phyloP scores from a whole-genome alignment of 345 rosid species.

The Zanthoxylum bungeanum region DNA sequence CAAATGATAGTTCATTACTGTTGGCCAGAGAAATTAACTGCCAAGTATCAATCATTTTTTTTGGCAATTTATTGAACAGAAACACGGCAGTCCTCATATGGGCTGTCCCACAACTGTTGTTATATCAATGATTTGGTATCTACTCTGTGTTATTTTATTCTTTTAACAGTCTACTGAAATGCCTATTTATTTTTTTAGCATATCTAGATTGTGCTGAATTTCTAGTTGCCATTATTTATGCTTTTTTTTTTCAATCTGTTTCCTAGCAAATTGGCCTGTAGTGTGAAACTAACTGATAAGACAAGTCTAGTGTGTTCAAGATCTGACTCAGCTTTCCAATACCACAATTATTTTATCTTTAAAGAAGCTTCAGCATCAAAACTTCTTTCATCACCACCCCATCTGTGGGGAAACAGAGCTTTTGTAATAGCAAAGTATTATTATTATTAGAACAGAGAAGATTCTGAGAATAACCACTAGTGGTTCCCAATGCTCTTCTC shows the following conservation, averaged over 20 bases:
- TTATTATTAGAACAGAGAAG: constrained; percentile 26
- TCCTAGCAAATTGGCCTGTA: constrained; percentile 10
- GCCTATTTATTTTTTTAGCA: constrained; percentile 1
- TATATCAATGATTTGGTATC: background rate
- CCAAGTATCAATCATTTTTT: background rate
- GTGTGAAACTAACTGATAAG: constrained; percentile 22
- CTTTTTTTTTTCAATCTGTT: background rate
- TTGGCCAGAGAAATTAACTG: background rate
- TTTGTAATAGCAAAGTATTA: constrained; percentile 2
- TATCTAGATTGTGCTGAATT: background rate
- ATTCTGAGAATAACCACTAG: constrained; percentile 33
- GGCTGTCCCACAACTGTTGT: background rate
- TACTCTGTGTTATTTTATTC: background rate
- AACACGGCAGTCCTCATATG: background rate
- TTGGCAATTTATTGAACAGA: background rate
- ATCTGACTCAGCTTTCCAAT: constrained; percentile 37
- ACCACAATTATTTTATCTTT: constrained; percentile 31
- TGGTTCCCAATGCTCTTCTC: constrained; percentile 28
- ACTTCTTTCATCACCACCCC: constrained; percentile 26
- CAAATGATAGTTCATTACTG: background rate
- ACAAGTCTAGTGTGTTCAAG: constrained; percentile 21
- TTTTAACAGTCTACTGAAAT: background rate
- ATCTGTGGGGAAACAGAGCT: constrained; percentile 22
- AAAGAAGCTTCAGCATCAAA: constrained; percentile 33
- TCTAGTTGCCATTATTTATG: background rate